phyloP scores from a whole-genome alignment of 345 rosid species.

The Mallotus nudiflorus region DNA sequence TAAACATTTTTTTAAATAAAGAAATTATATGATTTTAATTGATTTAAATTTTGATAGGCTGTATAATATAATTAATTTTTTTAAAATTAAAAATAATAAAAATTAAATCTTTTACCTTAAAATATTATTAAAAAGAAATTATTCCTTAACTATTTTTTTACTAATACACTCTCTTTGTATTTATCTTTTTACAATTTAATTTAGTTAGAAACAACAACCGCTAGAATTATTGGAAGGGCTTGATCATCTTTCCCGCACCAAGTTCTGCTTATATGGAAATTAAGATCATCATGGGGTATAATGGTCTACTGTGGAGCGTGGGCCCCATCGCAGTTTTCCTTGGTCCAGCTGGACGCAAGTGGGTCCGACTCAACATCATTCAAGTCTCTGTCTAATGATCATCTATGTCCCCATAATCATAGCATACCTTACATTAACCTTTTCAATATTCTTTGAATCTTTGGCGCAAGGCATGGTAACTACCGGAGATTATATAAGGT shows the following conservation, averaged over 20 bases:
- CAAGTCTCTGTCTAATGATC: conserved; percentile 31
- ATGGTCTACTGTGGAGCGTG: conserved; percentile 3
- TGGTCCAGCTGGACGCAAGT: conserved; percentile 33
- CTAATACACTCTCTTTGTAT: too few relatives aligned
- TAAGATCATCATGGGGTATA: conserved; percentile 13
- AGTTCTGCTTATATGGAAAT: conserved; percentile 12
- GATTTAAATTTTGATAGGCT: too few relatives aligned
- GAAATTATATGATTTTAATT: too few relatives aligned
- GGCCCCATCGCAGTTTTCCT: conserved; percentile 28
- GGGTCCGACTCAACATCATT: conserved; percentile 15
- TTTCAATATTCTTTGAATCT: not conserved
- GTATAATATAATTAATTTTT: too few relatives aligned
- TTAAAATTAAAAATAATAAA: too few relatives aligned
- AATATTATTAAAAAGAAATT: too few relatives aligned
- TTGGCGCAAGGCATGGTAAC: conserved; percentile 14
- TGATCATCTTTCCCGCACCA: conserved; percentile 5
- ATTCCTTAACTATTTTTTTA: too few relatives aligned
- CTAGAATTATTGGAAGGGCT: too few relatives aligned
- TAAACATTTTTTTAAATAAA: too few relatives aligned
- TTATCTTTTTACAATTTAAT: too few relatives aligned
- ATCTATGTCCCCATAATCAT: conserved; percentile 32
- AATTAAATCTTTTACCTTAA: too few relatives aligned
- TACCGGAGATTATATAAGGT: not conserved
- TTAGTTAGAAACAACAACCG: too few relatives aligned
- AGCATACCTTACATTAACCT: conserved; percentile 8